These are phyloP conservation scores for Phytophthora tubulina DNA, from an alignment of 352 stramenopile species.

Conservation along the genomic window DNA sequence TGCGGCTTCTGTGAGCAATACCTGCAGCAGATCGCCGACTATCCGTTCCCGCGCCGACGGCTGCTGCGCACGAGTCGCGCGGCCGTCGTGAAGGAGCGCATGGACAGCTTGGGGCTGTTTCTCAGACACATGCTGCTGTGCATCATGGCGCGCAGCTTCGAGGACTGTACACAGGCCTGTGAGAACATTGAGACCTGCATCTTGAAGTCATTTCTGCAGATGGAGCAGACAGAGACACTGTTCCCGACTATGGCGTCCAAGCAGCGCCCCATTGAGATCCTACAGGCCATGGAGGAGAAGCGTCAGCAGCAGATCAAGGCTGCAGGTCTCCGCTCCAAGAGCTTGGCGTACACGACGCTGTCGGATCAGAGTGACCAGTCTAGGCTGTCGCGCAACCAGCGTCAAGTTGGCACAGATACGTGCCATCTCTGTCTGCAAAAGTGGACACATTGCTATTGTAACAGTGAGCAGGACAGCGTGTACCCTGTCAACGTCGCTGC, in stretches of 20 bases:
- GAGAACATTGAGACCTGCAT: conserved; percentile 79
- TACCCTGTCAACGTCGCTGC: conserved; percentile 51
- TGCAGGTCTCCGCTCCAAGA: conserved; percentile 65
- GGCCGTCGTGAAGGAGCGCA: conserved; percentile 84
- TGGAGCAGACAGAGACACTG: conserved; percentile 65
- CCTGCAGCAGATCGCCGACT: conserved; percentile 73
- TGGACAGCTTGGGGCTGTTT: conserved; percentile 85
- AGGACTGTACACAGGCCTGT: conserved; percentile 71
- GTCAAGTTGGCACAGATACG: conserved; percentile 72
- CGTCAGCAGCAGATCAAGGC: conserved; percentile 79
- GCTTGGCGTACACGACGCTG: conserved; percentile 50
- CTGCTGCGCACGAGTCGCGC: conserved; percentile 75
- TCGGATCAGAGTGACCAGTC: conserved; percentile 53
- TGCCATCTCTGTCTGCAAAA: conserved; percentile 84
- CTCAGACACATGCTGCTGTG: conserved; percentile 80
- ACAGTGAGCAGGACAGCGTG: conserved; percentile 80
- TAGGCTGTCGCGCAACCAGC: conserved; percentile 44
- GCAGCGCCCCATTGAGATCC: conserved; percentile 65
- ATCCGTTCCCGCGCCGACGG: conserved; percentile 81
- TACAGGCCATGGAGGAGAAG: conserved; percentile 78
- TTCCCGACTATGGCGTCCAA: conserved; percentile 65
- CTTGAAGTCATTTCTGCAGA: conserved; percentile 80
- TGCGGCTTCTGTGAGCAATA: conserved; percentile 75
- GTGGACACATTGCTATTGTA: conserved; percentile 91
- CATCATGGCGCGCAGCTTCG: conserved; percentile 75